phyloP scores from a whole-genome alignment of 805 yeast species.

The Metschnikowia vanudenii region DNA sequence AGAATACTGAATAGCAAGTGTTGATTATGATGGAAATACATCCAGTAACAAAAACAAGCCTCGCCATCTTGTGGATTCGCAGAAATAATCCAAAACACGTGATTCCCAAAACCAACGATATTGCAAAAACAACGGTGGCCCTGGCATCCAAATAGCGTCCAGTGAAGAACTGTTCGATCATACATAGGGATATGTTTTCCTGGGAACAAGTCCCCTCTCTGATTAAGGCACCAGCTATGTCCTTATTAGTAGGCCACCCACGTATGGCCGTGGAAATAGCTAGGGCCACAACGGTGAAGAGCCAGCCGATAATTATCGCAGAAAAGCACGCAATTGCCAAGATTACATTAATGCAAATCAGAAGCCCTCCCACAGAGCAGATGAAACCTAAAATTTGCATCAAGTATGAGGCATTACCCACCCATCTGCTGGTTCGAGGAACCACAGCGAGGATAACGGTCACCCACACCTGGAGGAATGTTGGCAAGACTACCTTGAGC shows the following conservation, averaged over 20 bases:
- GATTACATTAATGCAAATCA: conserved; percentile 21
- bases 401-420: conserved; percentile 30
- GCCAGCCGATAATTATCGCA: conserved; percentile 24
- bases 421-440: conserved; percentile 27
- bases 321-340: conserved; percentile 19
- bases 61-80: conserved; percentile 19
- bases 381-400: conserved; percentile 30
- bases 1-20: conserved; percentile 26
- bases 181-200: conserved; percentile 21
- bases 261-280: conserved; percentile 26
- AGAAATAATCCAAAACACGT: conserved; percentile 24
- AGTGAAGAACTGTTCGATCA: conserved; percentile 21
- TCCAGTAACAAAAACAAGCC: conserved; percentile 24
- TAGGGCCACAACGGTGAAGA: conserved; percentile 24
- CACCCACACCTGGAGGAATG: conserved; percentile 31
- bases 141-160: conserved; percentile 29
- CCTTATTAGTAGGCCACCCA: conserved; percentile 24
- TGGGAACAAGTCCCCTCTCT: conserved; percentile 27
- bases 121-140: conserved; percentile 23
- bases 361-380: conserved; percentile 27
- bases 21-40: conserved; percentile 24
- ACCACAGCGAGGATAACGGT: conserved; percentile 26
- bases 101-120: conserved; percentile 25
- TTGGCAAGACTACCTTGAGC: conserved; percentile 24
- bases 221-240: conserved; percentile 20